Conservation (phyloP, 164 flowering plant species). For the Sextonia rubra region DNA sequence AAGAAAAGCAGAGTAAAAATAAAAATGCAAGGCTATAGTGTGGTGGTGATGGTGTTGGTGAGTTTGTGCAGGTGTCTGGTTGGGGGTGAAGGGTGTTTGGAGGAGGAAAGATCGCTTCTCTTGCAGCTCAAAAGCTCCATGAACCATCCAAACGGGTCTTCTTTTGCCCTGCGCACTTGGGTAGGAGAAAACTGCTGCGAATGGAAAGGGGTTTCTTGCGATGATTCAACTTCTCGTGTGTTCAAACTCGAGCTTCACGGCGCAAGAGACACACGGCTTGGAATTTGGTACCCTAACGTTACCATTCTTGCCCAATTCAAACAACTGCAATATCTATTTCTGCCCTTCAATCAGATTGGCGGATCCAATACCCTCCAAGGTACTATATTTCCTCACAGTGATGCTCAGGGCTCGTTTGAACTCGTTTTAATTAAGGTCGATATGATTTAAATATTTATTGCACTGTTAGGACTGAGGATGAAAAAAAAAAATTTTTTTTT, state of each 20-base stretch:
- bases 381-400: no score
- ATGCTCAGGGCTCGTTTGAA: no score
- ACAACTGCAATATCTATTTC: neutral
- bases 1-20: no score
- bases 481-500: no score
- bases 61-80: no score
- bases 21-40: no score
- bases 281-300: conserved; percentile 1
- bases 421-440: no score
- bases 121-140: neutral
- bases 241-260: neutral
- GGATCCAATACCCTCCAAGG: neutral
- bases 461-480: no score
- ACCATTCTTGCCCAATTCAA: neutral
- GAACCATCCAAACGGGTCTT: neutral
- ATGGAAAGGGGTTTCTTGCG: neutral
- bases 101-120: neutral
- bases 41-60: no score
- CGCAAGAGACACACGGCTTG: neutral
- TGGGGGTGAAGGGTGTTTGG: conserved; percentile 5
- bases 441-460: no score
- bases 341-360: neutral
- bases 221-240: neutral
- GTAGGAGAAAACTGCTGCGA: conserved; percentile 1
- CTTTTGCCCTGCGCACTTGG: neutral